phyloP scores from a whole-genome alignment of 208 protist species.

The Trypanosoma avium region DNA sequence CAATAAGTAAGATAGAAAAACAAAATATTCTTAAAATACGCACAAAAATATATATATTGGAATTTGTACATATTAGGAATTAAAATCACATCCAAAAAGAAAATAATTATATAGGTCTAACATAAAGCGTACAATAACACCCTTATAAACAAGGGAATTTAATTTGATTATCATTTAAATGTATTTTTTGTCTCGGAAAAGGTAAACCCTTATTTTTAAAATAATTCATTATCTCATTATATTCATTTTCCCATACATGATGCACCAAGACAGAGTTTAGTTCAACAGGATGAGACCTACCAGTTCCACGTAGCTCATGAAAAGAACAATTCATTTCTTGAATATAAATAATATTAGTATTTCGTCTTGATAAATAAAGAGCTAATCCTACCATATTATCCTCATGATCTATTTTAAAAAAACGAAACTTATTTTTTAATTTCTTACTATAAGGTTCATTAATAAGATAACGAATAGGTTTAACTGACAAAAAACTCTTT shows the following conservation, averaged over 20 bases:
- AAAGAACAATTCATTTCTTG: background rate
- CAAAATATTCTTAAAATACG: no score
- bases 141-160: background rate
- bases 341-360: background rate
- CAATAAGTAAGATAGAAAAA: no score
- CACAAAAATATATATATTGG: no score
- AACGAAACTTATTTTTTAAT: background rate
- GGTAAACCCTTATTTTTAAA: background rate
- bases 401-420: background rate
- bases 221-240: background rate
- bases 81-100: no score
- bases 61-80: no score
- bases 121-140: background rate
- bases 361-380: background rate
- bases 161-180: background rate
- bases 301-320: background rate
- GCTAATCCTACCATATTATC: background rate
- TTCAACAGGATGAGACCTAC: background rate
- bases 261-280: background rate
- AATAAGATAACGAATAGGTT: conserved; percentile 1
- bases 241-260: background rate
- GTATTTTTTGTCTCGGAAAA: background rate
- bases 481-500: background rate
- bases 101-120: no score
- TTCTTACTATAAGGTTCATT: conserved; percentile 7